phyloP scores from a whole-genome alignment of 179 eudicot genomes.

The Heliamphora ciliata region DNA sequence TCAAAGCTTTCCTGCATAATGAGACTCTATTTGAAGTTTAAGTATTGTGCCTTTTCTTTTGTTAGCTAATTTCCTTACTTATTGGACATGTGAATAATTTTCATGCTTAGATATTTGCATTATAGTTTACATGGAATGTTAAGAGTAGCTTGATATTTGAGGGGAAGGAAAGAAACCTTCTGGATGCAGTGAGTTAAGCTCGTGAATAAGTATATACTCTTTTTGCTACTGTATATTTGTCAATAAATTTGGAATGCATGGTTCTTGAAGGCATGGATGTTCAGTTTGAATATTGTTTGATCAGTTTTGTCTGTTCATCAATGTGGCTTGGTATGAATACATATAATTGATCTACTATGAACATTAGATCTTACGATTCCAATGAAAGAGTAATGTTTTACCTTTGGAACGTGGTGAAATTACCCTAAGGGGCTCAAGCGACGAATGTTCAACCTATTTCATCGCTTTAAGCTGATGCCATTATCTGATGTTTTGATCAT shows the following conservation, averaged over 20 bases:
- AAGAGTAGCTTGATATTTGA: neutral
- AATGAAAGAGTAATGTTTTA: neutral
- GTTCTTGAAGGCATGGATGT: neutral
- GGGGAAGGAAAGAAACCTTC: neutral
- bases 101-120: neutral
- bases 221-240: neutral
- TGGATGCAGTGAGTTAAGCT: neutral
- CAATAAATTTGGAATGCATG: neutral
- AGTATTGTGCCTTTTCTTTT: neutral
- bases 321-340: neutral
- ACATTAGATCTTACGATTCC: neutral
- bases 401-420: neutral
- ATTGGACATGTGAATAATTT: neutral
- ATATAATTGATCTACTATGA: neutral
- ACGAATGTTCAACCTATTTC: neutral
- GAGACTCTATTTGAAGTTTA: slow-evolving; percentile 6
- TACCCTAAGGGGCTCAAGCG: neutral
- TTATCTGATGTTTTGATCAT: neutral
- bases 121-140: neutral
- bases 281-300: neutral
- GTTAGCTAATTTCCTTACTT: neutral
- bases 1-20: neutral
- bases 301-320: neutral
- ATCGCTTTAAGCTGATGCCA: neutral
- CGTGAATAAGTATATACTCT: neutral